These are phyloP conservation scores for Gaertneriomyces sp. DNA, from an alignment of 192 early-diverging fungal genomes.

Conservation along the genomic window DNA sequence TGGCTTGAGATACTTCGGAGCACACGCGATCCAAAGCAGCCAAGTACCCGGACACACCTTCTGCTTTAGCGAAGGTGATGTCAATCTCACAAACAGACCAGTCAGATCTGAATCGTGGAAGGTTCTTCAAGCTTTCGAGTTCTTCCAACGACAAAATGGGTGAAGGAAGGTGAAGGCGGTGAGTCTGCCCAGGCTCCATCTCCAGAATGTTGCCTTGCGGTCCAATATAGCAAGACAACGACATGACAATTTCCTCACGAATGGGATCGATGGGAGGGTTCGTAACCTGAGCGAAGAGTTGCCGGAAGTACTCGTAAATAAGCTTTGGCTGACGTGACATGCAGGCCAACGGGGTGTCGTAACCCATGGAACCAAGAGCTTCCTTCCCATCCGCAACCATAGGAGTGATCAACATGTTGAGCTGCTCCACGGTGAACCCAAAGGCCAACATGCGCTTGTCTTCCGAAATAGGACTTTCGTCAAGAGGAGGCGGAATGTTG, in stretches of 20 bases:
- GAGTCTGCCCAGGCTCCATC: conserved; percentile 72
- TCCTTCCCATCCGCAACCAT: conserved; percentile 93
- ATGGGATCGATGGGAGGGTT: conserved; percentile 99
- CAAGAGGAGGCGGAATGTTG: conserved; percentile 44
- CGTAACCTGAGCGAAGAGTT: conserved; percentile 97
- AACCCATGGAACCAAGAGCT: conserved; percentile 97
- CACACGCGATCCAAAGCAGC: conserved; percentile 83
- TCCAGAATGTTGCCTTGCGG: conserved; percentile 93
- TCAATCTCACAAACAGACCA: conserved; percentile 84
- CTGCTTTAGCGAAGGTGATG: conserved; percentile 73
- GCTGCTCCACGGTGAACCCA: conserved; percentile 89
- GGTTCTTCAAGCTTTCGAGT: conserved; percentile 70
- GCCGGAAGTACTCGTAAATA: conserved; percentile 95
- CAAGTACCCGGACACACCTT: conserved; percentile 78
- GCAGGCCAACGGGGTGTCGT: conserved; percentile 93
- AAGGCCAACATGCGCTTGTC: conserved; percentile 75
- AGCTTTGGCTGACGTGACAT: conserved; percentile 81
- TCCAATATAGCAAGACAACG: conserved; percentile 88
- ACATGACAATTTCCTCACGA: conserved; percentile 98
- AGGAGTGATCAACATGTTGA: conserved; percentile 81
- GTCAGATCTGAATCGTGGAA: conserved; percentile 59
- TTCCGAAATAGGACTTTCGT: conserved; percentile 59
- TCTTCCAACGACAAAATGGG: conserved; percentile 84
- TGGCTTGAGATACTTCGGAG: conserved; percentile 75
- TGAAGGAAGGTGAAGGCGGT: conserved; percentile 75